Base-by-base conservation (phyloP, 176 grass and related monocot species). In the Alopecurus myosuroides region DNA sequence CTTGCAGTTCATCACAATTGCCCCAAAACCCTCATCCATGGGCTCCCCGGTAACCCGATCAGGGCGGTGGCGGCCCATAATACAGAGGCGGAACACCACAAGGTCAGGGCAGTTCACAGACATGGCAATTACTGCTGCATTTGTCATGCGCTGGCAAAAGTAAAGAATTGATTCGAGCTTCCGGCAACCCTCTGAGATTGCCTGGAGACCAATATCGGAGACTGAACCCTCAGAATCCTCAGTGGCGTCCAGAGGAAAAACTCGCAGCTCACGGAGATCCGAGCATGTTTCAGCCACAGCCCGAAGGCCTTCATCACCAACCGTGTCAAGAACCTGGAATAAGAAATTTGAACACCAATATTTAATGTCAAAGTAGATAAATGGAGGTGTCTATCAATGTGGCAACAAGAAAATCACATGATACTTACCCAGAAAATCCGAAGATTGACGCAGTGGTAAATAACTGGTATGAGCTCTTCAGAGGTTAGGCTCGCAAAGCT, bases 91-190 rank as follows among this genome's bases (percentile, higher is more conserved):
- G 74, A 97, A 97, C n/a, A 88, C 82, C n/a, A 88, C 80, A 62
- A 97, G 89, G 34, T 97, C 83, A 65, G 88, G 88, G 72, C 95
- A 97, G 62, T 97, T 97, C 56, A 81, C 44, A 3, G 89, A 91
- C 85, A 97, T 88, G 23, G 86, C 85, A 62, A 91, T 40, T 74
- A 97, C 90, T 22, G 95, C 92, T 42, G 30, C 73, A 89, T 97
- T 97, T 69, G 95, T 97, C 95, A 97, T 97, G 25, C 33, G 82
- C 42, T 91, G 92, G 83, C 95, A 97, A 46, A 97, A 97, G 84
- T 89, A 97, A 15, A 97, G 90, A 40, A 97, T 90, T 7, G 85
- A 97, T 69, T 90, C 89, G 23, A 97, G 90, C 63, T 94, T 97
- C 35, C 36, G 69, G 74, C 95, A 97, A n/a, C 95, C 95, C 58